These are phyloP conservation scores for Chenopodium album DNA, from an alignment of 148 eudicot species.

Conservation along the genomic window DNA sequence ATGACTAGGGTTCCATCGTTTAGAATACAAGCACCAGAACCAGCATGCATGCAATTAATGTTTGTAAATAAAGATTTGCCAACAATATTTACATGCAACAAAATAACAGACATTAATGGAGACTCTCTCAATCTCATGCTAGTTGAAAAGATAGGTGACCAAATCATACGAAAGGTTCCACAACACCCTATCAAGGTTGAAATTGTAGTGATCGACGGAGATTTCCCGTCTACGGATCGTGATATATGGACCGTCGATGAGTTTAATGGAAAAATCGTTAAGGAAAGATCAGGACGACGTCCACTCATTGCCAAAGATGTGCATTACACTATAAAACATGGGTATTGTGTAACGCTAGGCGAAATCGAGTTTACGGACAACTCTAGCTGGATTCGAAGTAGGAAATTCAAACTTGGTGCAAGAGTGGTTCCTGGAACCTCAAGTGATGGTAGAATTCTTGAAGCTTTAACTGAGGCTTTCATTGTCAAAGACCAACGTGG, in stretches of 20 bases:
- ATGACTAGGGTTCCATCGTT: slow-evolving; percentile 37
- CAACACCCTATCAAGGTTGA: slow-evolving; percentile 49
- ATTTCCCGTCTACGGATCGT: slow-evolving; percentile 34
- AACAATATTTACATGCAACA: slow-evolving; percentile 53
- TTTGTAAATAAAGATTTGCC: slow-evolving; percentile 34
- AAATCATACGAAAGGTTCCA: slow-evolving; percentile 21
- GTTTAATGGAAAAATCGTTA: slow-evolving; percentile 41
- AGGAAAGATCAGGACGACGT: slow-evolving; percentile 57
- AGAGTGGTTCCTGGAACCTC: slow-evolving; percentile 34
- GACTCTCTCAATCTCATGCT: slow-evolving; percentile 46
- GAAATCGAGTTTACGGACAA: slow-evolving; percentile 74
- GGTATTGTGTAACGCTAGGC: slow-evolving; percentile 33
- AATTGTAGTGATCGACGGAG: slow-evolving; percentile 61
- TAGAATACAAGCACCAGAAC: slow-evolving; percentile 44
- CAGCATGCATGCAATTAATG: slow-evolving; percentile 38
- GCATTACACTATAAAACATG: slow-evolving; percentile 41
- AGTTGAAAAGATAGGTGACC: slow-evolving; percentile 27
- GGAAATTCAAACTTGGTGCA: slow-evolving; percentile 71
- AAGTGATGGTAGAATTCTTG: slow-evolving; percentile 31
- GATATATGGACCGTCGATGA: slow-evolving; percentile 45
- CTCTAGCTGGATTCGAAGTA: slow-evolving; percentile 71
- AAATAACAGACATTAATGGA: slow-evolving; percentile 35
- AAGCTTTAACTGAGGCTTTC: slow-evolving; percentile 62
- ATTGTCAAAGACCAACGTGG: slow-evolving; percentile 82
- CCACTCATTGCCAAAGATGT: slow-evolving; percentile 62